Evolutionary conservation across 78 protist species (phyloP).

Genomic region (Dictyostelium firmibasis): DNA sequence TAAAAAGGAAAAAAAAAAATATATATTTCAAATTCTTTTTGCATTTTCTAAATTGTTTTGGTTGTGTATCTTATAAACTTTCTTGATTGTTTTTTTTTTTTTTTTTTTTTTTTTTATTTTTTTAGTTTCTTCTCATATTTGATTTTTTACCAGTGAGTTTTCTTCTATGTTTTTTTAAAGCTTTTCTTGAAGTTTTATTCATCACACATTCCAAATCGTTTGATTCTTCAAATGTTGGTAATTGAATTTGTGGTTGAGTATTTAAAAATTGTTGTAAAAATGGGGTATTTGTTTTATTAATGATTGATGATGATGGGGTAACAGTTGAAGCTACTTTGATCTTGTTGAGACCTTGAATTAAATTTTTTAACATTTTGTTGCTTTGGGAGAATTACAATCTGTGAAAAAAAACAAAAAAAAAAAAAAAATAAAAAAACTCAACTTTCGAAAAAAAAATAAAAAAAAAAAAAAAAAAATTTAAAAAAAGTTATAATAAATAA

Average conservation of each 20-base stretch:
- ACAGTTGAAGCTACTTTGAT: background rate
- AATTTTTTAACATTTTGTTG: slow-evolving; percentile 5
- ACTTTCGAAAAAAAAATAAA: too few species aligned
- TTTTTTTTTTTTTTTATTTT: background rate
- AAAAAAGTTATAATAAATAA: too few species aligned
- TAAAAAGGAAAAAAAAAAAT: too few species aligned
- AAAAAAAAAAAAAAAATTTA: too few species aligned
- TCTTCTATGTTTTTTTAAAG: slow-evolving; percentile 36
- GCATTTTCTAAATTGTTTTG: background rate
- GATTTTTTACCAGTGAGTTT: slow-evolving; percentile 10
- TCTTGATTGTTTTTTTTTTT: too few species aligned
- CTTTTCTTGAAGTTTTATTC: slow-evolving; percentile 66
- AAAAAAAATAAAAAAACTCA: too few species aligned
- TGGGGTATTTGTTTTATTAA: background rate
- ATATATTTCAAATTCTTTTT: too few species aligned
- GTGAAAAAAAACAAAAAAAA: too few species aligned
- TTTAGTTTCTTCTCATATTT: slow-evolving; percentile 46
- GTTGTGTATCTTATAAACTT: background rate
- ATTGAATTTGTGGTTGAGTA: background rate
- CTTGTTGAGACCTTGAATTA: background rate
- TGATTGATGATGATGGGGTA: background rate
- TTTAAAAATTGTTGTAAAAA: slow-evolving; percentile 2
- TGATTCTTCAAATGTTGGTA: background rate
- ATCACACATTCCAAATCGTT: slow-evolving; percentile 23
- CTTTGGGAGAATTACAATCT: too few species aligned